These are phyloP conservation scores for Agrostemma githago DNA, from an alignment of 148 eudicot genomes.

Conservation along the genomic window DNA sequence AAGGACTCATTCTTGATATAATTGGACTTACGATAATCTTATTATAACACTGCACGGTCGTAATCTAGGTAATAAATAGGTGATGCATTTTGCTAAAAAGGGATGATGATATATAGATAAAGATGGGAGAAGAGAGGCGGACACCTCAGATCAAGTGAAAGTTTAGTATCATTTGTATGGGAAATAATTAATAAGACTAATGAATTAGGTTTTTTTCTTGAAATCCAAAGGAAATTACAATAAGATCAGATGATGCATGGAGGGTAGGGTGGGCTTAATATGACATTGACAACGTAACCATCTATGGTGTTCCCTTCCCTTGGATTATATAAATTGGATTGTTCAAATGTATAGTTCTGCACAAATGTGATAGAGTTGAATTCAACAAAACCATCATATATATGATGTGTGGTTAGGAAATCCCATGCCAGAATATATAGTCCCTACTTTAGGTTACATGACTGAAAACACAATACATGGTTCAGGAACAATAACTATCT, in stretches of 20 bases:
- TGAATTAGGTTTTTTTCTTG: neutral
- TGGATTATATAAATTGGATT: constrained; percentile 13
- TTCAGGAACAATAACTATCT: no score
- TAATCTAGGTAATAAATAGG: no score
- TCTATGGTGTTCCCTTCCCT: constrained; percentile 24
- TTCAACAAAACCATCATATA: no score
- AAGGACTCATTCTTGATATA: no score
- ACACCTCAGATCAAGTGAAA: neutral
- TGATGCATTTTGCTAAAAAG: no score
- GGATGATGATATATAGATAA: neutral
- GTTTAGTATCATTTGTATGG: neutral
- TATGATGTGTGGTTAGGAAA: neutral
- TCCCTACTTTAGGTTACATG: neutral
- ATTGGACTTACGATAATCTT: no score
- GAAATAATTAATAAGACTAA: neutral
- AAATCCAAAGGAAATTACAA: neutral
- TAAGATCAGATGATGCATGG: neutral
- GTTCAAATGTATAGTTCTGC: neutral
- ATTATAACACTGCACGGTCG: no score
- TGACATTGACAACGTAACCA: constrained; percentile 26
- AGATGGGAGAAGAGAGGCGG: neutral
- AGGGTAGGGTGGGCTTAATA: constrained; percentile 9
- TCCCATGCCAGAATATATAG: neutral
- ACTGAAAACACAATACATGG: neutral
- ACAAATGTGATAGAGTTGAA: neutral